These are phyloP conservation scores for Oryza punctata DNA, from an alignment of 176 grass and related monocot genomes.

Conservation along the genomic window DNA sequence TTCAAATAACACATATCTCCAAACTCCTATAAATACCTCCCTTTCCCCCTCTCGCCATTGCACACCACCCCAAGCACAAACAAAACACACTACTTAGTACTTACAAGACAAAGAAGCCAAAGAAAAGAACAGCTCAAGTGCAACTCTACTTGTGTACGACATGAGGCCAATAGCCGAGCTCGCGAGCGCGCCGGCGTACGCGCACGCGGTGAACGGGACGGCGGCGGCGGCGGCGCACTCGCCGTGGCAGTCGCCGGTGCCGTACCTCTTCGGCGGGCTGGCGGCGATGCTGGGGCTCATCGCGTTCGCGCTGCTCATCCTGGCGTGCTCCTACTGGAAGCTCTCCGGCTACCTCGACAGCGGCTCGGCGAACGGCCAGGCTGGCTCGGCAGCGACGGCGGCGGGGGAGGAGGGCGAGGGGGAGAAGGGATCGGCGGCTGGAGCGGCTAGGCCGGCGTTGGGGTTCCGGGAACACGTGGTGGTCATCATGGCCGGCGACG, in stretches of 20 bases:
- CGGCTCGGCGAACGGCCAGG: slow-evolving; percentile 13
- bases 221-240: slow-evolving; percentile 48
- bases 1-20: slow-evolving; percentile 25
- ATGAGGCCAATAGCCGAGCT: slow-evolving; percentile 64
- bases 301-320: slow-evolving; percentile 86
- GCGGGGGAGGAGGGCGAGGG: neutral
- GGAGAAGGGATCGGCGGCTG: slow-evolving; percentile 30
- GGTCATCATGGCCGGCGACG: slow-evolving; percentile 86
- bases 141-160: neutral
- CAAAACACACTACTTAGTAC: neutral
- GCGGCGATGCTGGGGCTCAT: slow-evolving; percentile 88
- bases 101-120: neutral
- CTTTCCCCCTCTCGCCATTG: slow-evolving; percentile 19
- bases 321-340: slow-evolving; percentile 95
- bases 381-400: neutral
- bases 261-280: slow-evolving; percentile 83
- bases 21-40: slow-evolving; percentile 50
- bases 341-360: slow-evolving; percentile 69
- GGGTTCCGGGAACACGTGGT: slow-evolving; percentile 49
- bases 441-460: neutral
- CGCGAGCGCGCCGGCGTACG: slow-evolving; percentile 28
- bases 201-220: slow-evolving; percentile 30
- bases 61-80: slow-evolving; percentile 34
- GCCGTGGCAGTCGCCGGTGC: slow-evolving; percentile 81
- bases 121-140: slow-evolving; percentile 30